A percentile compares a stretch with the other conserved stretches of the same genome.
phyloP scores from a whole-genome alignment of 2,329 filamentous ascomycete species.

The Xylaria multiplex region DNA sequence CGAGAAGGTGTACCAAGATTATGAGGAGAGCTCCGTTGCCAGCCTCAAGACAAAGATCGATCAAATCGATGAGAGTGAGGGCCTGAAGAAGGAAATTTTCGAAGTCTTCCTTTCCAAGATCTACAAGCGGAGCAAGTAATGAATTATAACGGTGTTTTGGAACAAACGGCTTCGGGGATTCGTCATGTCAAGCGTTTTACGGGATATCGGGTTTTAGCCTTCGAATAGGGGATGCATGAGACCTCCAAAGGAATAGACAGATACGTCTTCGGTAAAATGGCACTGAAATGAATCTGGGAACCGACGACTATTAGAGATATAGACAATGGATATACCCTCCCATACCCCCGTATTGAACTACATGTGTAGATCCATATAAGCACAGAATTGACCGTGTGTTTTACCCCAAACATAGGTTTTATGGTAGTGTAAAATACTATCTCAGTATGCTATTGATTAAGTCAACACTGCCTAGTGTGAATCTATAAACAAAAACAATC shows the following conservation, averaged over 20 bases:
- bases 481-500: too few relatives aligned
- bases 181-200: not conserved
- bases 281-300: constrained; percentile 13
- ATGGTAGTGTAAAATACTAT: too few relatives aligned
- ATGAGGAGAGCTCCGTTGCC: constrained; percentile 87
- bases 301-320: constrained; percentile 16
- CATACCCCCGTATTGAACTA: not conserved
- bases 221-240: constrained; percentile 1
- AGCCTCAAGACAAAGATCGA: constrained; percentile 81
- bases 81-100: constrained; percentile 90
- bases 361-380: not conserved
- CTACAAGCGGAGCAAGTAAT: constrained; percentile 95
- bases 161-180: not conserved
- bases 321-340: constrained; percentile 29
- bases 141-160: not conserved
- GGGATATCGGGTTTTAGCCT: constrained; percentile 1
- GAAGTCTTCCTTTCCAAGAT: constrained; percentile 94
- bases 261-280: constrained; percentile 20
- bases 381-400: too few relatives aligned
- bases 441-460: too few relatives aligned
- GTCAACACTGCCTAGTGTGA: too few relatives aligned
- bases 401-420: too few relatives aligned
- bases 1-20: constrained; percentile 83
- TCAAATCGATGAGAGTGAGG: constrained; percentile 83
- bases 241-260: constrained; percentile 18